Conservation (phyloP, 441 rosid species). For the Geranium incanum region DNA sequence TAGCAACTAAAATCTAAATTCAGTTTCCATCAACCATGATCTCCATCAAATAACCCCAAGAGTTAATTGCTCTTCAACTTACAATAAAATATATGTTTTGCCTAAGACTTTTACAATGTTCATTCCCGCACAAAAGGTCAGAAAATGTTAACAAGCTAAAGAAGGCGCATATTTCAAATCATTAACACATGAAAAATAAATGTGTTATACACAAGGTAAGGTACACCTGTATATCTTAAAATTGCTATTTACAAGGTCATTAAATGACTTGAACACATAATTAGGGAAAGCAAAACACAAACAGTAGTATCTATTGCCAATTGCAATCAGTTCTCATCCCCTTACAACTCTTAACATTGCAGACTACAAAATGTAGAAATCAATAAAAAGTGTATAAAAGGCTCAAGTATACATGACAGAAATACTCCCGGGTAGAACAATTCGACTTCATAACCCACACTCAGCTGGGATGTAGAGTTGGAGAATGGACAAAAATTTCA, state of each 20-base stretch:
- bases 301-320: not conserved
- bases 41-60: not conserved
- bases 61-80: not conserved
- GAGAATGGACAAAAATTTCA: slow-evolving; percentile 28
- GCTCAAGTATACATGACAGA: not conserved
- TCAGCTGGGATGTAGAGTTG: slow-evolving; percentile 15
- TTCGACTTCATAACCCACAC: slow-evolving; percentile 17
- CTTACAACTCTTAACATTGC: not conserved
- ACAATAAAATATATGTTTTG: not conserved
- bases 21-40: not conserved
- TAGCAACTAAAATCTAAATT: not conserved
- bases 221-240: not conserved
- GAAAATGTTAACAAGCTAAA: not conserved
- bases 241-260: slow-evolving; percentile 10
- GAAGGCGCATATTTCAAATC: not conserved
- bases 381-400: not conserved
- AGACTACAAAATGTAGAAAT: not conserved
- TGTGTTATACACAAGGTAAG: not conserved
- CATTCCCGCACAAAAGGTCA: not conserved
- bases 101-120: not conserved
- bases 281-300: not conserved
- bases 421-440: slow-evolving; percentile 19
- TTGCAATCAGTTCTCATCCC: not conserved
- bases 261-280: not conserved
- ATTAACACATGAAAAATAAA: slow-evolving; percentile 5